These are phyloP conservation scores for Cryptococcus floricola DNA, from an alignment of 1,284 basidiomycete genomes.

Conservation along the genomic window DNA sequence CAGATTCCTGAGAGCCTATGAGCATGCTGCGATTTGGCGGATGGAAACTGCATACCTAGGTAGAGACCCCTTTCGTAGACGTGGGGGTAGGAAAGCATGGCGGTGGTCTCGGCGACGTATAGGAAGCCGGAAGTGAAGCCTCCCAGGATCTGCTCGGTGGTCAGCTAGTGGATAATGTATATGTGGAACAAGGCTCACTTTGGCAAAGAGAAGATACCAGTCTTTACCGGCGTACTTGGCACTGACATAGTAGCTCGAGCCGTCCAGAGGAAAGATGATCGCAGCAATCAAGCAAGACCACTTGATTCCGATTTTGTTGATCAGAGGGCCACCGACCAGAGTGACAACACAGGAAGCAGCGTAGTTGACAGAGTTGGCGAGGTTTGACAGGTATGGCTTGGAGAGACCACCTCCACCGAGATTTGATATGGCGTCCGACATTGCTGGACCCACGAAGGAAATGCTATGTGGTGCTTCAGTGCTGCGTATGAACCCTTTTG, in stretches of 20 bases:
- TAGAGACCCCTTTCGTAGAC: conserved; percentile 21
- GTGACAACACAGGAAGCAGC: conserved; percentile 20
- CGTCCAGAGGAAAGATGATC: conserved; percentile 15
- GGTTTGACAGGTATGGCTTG: conserved; percentile 25
- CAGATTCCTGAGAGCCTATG: conserved; percentile 16
- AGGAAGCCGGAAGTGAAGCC: conserved; percentile 22
- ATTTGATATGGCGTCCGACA: conserved; percentile 27
- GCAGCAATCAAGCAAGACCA: conserved; percentile 27
- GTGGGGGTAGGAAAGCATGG: conserved; percentile 36
- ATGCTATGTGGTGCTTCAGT: conserved; percentile 4
- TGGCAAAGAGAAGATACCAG: conserved; percentile 24
- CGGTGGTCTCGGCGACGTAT: conserved; percentile 34
- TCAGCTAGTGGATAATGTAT: neutral
- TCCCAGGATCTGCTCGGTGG: conserved; percentile 8
- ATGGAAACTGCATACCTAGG: conserved; percentile 11
- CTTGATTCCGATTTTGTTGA: conserved; percentile 38
- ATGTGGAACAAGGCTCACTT: conserved; percentile 6
- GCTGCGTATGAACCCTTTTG: neutral
- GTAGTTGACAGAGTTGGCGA: conserved; percentile 20
- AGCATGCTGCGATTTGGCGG: neutral
- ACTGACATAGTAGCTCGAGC: conserved; percentile 23
- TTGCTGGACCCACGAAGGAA: conserved; percentile 27
- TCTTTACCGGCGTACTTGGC: conserved; percentile 15
- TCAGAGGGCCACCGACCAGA: conserved; percentile 29
- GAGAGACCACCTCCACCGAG: conserved; percentile 34